These are phyloP conservation scores for Scedosporium dehoogii DNA, from an alignment of 2,329 filamentous ascomycete genomes.

Conservation along the genomic window DNA sequence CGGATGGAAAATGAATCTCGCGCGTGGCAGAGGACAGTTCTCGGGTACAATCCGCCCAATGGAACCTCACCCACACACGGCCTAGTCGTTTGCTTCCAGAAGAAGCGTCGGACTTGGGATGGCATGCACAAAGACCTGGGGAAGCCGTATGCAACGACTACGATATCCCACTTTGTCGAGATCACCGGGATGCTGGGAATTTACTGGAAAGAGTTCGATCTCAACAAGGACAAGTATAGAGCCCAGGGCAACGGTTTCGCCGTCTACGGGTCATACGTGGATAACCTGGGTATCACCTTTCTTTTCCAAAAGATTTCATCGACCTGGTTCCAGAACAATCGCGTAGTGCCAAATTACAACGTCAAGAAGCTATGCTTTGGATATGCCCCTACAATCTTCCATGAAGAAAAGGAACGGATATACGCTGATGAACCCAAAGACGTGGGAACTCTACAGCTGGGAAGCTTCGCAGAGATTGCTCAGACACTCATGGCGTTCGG, in stretches of 20 bases:
- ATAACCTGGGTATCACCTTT: constrained; percentile 44
- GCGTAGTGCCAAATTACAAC: constrained; percentile 42
- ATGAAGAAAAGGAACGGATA: constrained; percentile 27
- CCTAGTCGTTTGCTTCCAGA: constrained; percentile 35
- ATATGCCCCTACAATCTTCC: constrained; percentile 43
- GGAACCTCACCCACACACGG: constrained; percentile 23
- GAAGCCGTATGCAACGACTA: constrained; percentile 42
- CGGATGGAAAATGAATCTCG: constrained; percentile 36
- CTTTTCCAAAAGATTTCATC: constrained; percentile 40
- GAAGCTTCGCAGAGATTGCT: constrained; percentile 36
- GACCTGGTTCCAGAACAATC: constrained; percentile 35
- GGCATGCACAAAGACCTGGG: constrained; percentile 37
- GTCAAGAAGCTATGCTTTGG: constrained; percentile 48
- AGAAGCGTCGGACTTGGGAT: constrained; percentile 38
- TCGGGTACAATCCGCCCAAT: constrained; percentile 14
- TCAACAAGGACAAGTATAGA: constrained; percentile 38
- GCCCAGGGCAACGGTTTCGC: constrained; percentile 46
- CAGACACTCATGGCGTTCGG: constrained; percentile 43
- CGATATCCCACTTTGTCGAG: constrained; percentile 46
- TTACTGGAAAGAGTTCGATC: constrained; percentile 50
- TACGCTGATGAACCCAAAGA: constrained; percentile 31
- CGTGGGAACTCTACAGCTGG: constrained; percentile 35
- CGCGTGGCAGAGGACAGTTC: constrained; percentile 32
- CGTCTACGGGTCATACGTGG: constrained; percentile 33
- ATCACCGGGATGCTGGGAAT: constrained; percentile 44